A percentile compares a stretch with the other conserved stretches of the same genome.
These are phyloP conservation scores for Fusarium gaditjirri DNA, from an alignment of 2,329 filamentous ascomycete genomes.

Conservation along the genomic window DNA sequence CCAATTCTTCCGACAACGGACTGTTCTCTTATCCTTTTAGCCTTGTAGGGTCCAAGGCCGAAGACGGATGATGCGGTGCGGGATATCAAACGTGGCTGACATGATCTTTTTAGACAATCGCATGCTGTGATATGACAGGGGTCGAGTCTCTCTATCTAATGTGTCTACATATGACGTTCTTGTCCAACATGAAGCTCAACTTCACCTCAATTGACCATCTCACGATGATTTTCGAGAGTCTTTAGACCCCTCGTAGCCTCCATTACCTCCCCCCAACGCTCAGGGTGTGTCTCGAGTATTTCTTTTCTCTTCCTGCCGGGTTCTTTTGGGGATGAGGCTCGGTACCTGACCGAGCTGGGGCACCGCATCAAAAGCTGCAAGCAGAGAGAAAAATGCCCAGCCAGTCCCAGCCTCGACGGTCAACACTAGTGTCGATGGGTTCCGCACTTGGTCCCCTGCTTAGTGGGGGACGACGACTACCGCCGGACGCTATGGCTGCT, in stretches of 20 bases:
- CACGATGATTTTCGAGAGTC: slow-evolving; percentile 34
- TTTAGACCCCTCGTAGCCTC: slow-evolving; percentile 8
- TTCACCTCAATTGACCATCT: slow-evolving; percentile 20
- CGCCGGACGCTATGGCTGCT: slow-evolving; percentile 16
- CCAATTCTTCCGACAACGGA: slow-evolving; percentile 42
- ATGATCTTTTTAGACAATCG: slow-evolving; percentile 35
- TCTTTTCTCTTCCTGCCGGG: slow-evolving; percentile 26
- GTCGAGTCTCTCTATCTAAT: slow-evolving; percentile 24
- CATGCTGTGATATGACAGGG: slow-evolving; percentile 26
- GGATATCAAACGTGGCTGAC: slow-evolving; percentile 33
- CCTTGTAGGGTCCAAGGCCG: slow-evolving; percentile 30
- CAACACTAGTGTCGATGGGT: slow-evolving; percentile 35
- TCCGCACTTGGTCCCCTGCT: slow-evolving; percentile 30
- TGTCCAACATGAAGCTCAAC: slow-evolving; percentile 30
- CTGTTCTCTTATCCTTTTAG: slow-evolving; percentile 39
- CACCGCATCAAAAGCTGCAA: slow-evolving; percentile 36
- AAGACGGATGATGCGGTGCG: slow-evolving; percentile 33
- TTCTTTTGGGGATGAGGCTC: slow-evolving; percentile 32
- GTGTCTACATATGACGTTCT: slow-evolving; percentile 28
- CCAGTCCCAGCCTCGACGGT: slow-evolving; percentile 38
- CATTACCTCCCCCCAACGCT: slow-evolving; percentile 16
- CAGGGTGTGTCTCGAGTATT: slow-evolving; percentile 38
- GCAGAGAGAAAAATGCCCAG: slow-evolving; percentile 28
- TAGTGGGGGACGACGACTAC: slow-evolving; percentile 22
- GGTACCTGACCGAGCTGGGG: slow-evolving; percentile 45